Conservation (phyloP, 2,329 filamentous ascomycete genomes). For the Cladophialophora chaetospira region DNA sequence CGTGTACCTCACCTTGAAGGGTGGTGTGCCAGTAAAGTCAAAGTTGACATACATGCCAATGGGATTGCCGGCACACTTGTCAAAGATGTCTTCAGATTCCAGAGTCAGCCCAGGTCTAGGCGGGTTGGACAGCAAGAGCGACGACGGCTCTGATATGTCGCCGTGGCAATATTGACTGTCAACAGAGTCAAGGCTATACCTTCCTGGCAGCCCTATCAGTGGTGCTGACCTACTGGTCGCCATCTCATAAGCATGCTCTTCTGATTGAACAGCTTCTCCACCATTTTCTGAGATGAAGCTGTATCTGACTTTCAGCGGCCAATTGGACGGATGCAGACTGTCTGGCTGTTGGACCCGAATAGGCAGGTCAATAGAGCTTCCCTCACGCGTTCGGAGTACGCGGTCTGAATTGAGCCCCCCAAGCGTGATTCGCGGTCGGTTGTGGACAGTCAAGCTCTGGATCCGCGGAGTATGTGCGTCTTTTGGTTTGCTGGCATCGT, state of each 20-base stretch:
- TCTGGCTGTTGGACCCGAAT: constrained; percentile 60
- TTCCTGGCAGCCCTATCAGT: constrained; percentile 71
- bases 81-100: constrained; percentile 77
- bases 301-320: constrained; percentile 74
- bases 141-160: constrained; percentile 88
- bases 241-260: constrained; percentile 57
- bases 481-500: constrained; percentile 43
- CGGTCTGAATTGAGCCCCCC: constrained; percentile 71
- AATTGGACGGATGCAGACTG: constrained; percentile 61
- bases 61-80: constrained; percentile 92
- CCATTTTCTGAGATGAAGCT: constrained; percentile 78
- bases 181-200: constrained; percentile 82
- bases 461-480: constrained; percentile 64
- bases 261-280: constrained; percentile 61
- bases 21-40: constrained; percentile 87
- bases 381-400: constrained; percentile 19
- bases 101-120: constrained; percentile 79
- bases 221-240: constrained; percentile 55
- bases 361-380: constrained; percentile 62
- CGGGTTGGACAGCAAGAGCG: constrained; percentile 89
- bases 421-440: constrained; percentile 75
- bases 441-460: constrained; percentile 81
- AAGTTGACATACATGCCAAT: constrained; percentile 87
- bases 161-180: constrained; percentile 80
- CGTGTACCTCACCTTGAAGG: constrained; percentile 80